These are phyloP conservation scores for Pseudoneurospora amorphoporcata DNA, from an alignment of 495 filamentous ascomycete species.

Conservation along the genomic window DNA sequence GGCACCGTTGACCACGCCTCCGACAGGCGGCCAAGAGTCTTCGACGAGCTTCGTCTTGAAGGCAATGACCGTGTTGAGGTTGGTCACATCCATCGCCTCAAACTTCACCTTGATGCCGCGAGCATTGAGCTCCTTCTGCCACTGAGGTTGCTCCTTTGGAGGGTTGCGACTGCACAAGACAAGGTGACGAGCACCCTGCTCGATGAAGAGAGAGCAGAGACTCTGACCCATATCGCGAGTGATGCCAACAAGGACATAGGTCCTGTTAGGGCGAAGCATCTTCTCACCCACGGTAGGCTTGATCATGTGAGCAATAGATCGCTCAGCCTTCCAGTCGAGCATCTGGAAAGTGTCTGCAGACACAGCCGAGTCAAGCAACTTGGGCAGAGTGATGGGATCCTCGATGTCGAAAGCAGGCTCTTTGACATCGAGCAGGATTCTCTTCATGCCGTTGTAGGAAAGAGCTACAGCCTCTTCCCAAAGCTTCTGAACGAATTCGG, in stretches of 20 bases:
- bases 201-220: conserved; percentile 45
- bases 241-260: conserved; percentile 49
- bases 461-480: conserved; percentile 19
- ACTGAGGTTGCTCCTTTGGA: conserved; percentile 18
- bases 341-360: conserved; percentile 13
- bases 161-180: conserved; percentile 48
- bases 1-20: conserved; percentile 41
- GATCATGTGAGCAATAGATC: conserved; percentile 10
- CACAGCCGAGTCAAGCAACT: conserved; percentile 9
- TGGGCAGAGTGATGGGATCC: conserved; percentile 9
- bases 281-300: conserved; percentile 6
- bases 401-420: background rate
- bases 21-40: conserved; percentile 26
- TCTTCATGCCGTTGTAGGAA: conserved; percentile 1
- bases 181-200: conserved; percentile 44
- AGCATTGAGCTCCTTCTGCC: conserved; percentile 30
- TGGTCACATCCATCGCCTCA: conserved; percentile 27
- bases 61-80: conserved; percentile 13
- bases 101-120: conserved; percentile 24
- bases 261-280: conserved; percentile 30
- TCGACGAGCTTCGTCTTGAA: conserved; percentile 19
- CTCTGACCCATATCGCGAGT: conserved; percentile 50
- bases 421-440: background rate
- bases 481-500: background rate
- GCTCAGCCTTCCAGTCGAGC: conserved; percentile 31